These are phyloP conservation scores for Xeromyces bisporus DNA, from an alignment of 495 filamentous ascomycete species.

Conservation along the genomic window DNA sequence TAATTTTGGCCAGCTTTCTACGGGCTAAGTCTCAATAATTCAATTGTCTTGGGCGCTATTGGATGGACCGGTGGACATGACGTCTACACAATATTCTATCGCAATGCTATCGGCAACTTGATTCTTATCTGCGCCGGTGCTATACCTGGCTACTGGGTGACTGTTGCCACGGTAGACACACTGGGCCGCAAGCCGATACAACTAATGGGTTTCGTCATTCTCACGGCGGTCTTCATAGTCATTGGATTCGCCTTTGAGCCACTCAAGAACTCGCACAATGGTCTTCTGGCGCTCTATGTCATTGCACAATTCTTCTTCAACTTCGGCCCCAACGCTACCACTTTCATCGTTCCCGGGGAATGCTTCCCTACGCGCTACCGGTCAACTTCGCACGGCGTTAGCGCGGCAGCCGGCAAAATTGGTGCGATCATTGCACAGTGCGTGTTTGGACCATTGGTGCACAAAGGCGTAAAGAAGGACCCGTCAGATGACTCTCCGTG, in stretches of 20 bases:
- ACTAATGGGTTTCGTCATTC: constrained; percentile 53
- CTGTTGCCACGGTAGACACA: constrained; percentile 50
- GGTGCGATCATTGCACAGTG: constrained; percentile 46
- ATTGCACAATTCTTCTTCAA: constrained; percentile 83
- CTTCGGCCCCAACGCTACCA: constrained; percentile 72
- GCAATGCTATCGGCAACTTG: constrained; percentile 55
- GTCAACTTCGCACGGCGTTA: constrained; percentile 70
- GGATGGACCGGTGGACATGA: constrained; percentile 42
- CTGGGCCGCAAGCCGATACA: constrained; percentile 71
- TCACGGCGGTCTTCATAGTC: constrained; percentile 59
- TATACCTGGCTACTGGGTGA: constrained; percentile 65
- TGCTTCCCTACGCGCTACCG: constrained; percentile 81
- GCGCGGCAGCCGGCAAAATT: constrained; percentile 66
- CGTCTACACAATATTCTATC: constrained; percentile 48
- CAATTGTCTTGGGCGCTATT: constrained; percentile 47
- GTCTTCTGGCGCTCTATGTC: constrained; percentile 58
- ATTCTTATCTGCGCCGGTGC: constrained; percentile 59
- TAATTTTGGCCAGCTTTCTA: constrained; percentile 47
- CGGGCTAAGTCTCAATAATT: constrained; percentile 63
- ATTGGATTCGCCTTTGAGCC: constrained; percentile 50
- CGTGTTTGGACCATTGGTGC: constrained; percentile 31
- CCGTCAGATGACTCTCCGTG: constrained; percentile 34
- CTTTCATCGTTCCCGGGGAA: constrained; percentile 82
- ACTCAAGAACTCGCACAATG: constrained; percentile 26
- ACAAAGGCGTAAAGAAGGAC: constrained; percentile 19